A percentile compares a stretch with the other conserved stretches of the same genome.
phyloP scores from a whole-genome alignment of 257 asterid genomes.

The Solanum etuberosum region DNA sequence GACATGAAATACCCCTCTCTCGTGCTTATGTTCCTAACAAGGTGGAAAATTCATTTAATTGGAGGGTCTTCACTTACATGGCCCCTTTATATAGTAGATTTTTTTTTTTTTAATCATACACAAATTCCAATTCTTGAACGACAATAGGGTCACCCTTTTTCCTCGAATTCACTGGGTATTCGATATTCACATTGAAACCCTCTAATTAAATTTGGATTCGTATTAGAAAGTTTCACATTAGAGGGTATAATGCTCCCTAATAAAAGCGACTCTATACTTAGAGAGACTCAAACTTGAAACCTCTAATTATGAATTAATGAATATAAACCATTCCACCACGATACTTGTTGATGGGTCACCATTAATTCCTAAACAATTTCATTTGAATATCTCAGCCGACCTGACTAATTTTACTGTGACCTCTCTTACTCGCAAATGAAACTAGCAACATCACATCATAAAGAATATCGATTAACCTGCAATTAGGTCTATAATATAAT shows the following conservation, averaged over 20 bases:
- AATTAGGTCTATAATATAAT: background rate
- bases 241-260: background rate
- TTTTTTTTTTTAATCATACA: background rate
- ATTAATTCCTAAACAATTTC: background rate
- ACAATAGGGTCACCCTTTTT: background rate
- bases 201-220: no score
- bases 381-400: background rate
- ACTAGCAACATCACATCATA: background rate
- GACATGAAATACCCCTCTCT: constrained; percentile 40
- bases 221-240: no score
- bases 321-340: no score
- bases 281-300: no score
- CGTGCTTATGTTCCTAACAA: constrained; percentile 78
- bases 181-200: fast-evolving
- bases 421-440: background rate
- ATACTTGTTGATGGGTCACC: background rate
- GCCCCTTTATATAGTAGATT: background rate
- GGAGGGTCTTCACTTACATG: background rate
- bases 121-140: background rate
- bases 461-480: background rate
- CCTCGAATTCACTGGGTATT: no score
- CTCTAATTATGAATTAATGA: background rate
- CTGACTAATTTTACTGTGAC: background rate
- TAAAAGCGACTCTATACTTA: no score
- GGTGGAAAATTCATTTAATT: background rate